These are phyloP conservation scores for Phytophthora quininea DNA, from an alignment of 352 stramenopile genomes.

Conservation along the genomic window DNA sequence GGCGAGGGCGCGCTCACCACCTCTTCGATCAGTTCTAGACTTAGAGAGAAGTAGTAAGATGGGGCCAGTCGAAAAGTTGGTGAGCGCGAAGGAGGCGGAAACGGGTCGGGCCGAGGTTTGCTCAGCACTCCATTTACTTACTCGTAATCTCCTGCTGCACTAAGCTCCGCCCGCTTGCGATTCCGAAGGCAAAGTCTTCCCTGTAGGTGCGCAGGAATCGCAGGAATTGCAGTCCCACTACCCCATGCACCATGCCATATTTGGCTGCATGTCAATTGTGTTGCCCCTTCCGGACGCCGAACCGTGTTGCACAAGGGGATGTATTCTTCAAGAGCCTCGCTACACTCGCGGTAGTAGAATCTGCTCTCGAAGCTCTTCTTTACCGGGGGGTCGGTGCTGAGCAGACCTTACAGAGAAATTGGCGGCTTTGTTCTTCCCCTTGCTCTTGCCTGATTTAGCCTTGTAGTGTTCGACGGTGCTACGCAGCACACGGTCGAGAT, in stretches of 20 bases:
- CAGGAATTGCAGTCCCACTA: conserved; percentile 1
- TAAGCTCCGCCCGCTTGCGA: background rate
- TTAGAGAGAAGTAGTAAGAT: background rate
- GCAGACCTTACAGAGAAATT: conserved; percentile 30
- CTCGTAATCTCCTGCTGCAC: background rate
- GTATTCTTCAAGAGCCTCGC: background rate
- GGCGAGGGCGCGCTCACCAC: background rate
- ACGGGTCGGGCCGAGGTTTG: background rate
- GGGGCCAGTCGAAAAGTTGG: background rate
- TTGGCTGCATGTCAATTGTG: conserved; percentile 5
- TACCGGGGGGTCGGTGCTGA: conserved; percentile 9
- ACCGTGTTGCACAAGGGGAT: conserved; percentile 11
- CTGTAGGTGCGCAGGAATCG: background rate
- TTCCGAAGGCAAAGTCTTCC: background rate
- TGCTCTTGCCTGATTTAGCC: background rate
- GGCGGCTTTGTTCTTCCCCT: conserved; percentile 14
- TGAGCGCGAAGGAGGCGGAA: background rate
- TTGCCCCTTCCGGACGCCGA: background rate
- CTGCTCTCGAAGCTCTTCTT: conserved; percentile 14
- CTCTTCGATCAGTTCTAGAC: background rate
- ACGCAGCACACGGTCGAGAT: background rate
- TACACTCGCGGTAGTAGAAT: conserved; percentile 8
- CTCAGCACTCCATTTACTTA: background rate
- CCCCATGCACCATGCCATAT: conserved; percentile 15
- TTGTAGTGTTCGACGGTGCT: conserved; percentile 8